These are phyloP conservation scores for Leccinum rimulosum DNA, from an alignment of 768 basidiomycete genomes.

Conservation along the genomic window DNA sequence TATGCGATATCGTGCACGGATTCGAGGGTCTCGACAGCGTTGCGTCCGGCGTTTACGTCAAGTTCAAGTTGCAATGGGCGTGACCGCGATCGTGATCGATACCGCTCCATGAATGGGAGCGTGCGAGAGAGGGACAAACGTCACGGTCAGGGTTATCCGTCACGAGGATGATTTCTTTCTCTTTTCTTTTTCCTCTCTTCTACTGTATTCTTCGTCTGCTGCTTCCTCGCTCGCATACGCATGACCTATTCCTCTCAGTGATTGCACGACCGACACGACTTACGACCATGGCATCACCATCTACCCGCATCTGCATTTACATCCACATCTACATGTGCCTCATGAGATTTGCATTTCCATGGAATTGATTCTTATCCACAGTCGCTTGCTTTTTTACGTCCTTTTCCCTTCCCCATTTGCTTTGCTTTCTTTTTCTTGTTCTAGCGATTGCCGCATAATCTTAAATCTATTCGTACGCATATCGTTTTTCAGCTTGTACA, in stretches of 20 bases:
- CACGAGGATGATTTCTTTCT: constrained; percentile 7
- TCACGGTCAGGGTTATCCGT: constrained; percentile 11
- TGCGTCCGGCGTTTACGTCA: constrained; percentile 33
- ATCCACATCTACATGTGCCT: background rate
- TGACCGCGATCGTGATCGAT: constrained; percentile 22
- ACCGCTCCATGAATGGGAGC: constrained; percentile 6
- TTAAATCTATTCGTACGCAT: constrained; percentile 4
- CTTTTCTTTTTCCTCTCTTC: too few relatives aligned
- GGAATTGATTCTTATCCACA: background rate
- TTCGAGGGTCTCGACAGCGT: constrained; percentile 33
- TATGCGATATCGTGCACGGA: constrained; percentile 34
- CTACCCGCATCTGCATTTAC: background rate
- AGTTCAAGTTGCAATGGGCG: constrained; percentile 14
- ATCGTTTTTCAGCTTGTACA: background rate
- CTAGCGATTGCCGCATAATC: background rate
- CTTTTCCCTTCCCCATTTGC: background rate
- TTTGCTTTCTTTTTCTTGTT: background rate
- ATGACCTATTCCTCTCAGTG: background rate
- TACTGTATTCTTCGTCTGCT: background rate
- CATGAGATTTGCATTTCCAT: constrained; percentile 1
- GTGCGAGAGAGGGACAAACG: constrained; percentile 18
- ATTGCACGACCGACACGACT: background rate
- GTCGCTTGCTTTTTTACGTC: background rate
- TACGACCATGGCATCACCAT: background rate
- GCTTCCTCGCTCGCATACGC: background rate